Evolutionary conservation across 2,329 filamentous ascomycete genomes (phyloP).

Genomic region (Hymenoscyphus salicellus): DNA sequence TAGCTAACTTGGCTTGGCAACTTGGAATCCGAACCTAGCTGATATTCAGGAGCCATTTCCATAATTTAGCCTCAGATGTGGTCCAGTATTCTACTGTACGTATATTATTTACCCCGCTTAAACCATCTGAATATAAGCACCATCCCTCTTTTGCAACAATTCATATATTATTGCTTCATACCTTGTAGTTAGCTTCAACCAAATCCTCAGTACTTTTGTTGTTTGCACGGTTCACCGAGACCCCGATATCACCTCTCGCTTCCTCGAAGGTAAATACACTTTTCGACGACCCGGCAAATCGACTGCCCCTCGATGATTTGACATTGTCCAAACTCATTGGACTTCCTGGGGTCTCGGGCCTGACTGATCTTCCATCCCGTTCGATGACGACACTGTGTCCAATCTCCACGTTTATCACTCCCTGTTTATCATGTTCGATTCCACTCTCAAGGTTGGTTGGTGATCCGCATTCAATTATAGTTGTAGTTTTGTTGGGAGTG

Average conservation of each 20-base stretch:
- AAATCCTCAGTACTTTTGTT: not conserved
- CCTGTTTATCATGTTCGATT: not conserved
- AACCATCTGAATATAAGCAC: not conserved
- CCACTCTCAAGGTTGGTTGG: not conserved
- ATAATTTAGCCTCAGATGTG: no score
- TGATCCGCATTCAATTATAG: not conserved
- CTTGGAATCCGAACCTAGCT: no score
- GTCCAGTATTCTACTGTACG: not conserved
- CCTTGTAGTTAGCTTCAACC: not conserved
- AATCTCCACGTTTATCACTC: slow-evolving; percentile 4
- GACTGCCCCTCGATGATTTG: not conserved
- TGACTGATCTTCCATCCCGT: not conserved
- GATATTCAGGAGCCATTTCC: no score
- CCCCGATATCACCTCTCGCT: not conserved
- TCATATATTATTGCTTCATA: not conserved
- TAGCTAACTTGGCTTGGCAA: no score
- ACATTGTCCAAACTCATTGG: not conserved
- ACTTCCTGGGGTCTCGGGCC: not conserved
- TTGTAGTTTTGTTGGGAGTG: not conserved
- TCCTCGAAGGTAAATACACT: not conserved
- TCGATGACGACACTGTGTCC: slow-evolving; percentile 6
- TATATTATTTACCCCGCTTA: not conserved
- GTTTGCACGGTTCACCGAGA: not conserved
- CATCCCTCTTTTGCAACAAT: not conserved
- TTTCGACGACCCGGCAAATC: not conserved